Base-by-base conservation (phyloP, 768 basidiomycete species). In the Trametes cingulata region DNA sequence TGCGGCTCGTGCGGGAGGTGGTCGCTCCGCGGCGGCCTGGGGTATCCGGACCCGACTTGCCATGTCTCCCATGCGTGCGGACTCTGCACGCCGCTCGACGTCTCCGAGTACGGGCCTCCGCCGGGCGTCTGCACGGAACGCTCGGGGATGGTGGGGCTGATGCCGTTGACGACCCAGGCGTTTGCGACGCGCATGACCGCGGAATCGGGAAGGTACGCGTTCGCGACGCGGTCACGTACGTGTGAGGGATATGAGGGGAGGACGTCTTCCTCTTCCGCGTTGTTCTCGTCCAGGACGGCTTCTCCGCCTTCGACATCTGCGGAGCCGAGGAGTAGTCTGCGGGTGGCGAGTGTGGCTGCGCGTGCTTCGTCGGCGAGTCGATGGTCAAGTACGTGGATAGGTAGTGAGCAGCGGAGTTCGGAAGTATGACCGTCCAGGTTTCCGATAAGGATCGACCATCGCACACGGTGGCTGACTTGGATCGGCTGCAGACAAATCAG, bases 381-480 rank as follows among this genome's bases (percentile, higher is more conserved):
- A 59, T 82, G 71, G 64, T 95, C 88, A 22, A 98, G 86, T 48
- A 98, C 80, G 68, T 91, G 85, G 35, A 98, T 74, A 0, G 96
- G 96, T 6, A 98, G 80, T 1, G 94, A 94, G 73, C 96, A 98
- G 15, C 95, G 86, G n/a, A 98, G 80, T 72, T 98, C 94, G 9
- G 93, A 95, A 2, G 86, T 88, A 70, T 98, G 96, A 0, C 95
- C 95, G 69, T 98, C 96, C 7, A 80, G 79, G 70, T 98, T 98
- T 63, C 80, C 80, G 68, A 95, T 88, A 52, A 86, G 77, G 62
- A 93, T 88, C 15, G 72, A 82, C 91, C 91, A 92, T 39, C 88
- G 82, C 66, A 98, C 82, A 49, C 90, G 87, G 74, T 98, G 93
- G 2, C 79, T 79, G 20, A 94, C 79, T 19, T 76, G 75, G 55